These are phyloP conservation scores for Penicillium coprophilum DNA, from an alignment of 495 filamentous ascomycete species.

Conservation along the genomic window DNA sequence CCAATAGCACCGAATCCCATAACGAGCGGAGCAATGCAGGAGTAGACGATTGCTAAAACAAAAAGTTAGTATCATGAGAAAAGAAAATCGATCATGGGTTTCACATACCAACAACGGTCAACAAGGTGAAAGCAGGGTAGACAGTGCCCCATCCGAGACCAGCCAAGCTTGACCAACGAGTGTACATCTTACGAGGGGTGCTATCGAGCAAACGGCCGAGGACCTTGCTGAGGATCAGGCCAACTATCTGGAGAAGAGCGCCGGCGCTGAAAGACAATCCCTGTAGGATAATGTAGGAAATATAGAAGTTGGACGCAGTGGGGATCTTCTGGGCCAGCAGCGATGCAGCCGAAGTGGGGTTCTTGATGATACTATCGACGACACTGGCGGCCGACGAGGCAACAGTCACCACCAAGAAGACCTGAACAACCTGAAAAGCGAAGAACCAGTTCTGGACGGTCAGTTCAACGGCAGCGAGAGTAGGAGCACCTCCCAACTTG, in stretches of 20 bases:
- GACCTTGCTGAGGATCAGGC: conserved; percentile 73
- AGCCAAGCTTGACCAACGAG: conserved; percentile 62
- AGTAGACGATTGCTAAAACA: conserved; percentile 71
- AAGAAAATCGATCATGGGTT: background rate
- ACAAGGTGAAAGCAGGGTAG: conserved; percentile 80
- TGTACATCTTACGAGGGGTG: conserved; percentile 75
- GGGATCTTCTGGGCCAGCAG: conserved; percentile 77
- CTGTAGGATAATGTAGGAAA: conserved; percentile 92
- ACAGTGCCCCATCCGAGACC: conserved; percentile 84
- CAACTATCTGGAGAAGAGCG: conserved; percentile 72
- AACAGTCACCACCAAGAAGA: conserved; percentile 86
- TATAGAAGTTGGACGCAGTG: conserved; percentile 86
- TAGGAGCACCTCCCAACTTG: conserved; percentile 75
- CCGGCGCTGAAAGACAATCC: conserved; percentile 80
- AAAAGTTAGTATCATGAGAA: conserved; percentile 4
- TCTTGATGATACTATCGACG: conserved; percentile 58
- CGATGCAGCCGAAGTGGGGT: conserved; percentile 59
- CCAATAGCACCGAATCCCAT: conserved; percentile 84
- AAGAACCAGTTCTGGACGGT: conserved; percentile 92
- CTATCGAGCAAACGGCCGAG: conserved; percentile 70
- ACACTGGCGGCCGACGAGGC: conserved; percentile 62
- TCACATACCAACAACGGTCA: conserved; percentile 68
- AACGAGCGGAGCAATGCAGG: conserved; percentile 86
- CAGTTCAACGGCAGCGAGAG: conserved; percentile 74
- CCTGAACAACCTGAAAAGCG: conserved; percentile 90